These are phyloP conservation scores for Panaeolus papilionaceus DNA, from an alignment of 768 basidiomycete species.

Conservation along the genomic window DNA sequence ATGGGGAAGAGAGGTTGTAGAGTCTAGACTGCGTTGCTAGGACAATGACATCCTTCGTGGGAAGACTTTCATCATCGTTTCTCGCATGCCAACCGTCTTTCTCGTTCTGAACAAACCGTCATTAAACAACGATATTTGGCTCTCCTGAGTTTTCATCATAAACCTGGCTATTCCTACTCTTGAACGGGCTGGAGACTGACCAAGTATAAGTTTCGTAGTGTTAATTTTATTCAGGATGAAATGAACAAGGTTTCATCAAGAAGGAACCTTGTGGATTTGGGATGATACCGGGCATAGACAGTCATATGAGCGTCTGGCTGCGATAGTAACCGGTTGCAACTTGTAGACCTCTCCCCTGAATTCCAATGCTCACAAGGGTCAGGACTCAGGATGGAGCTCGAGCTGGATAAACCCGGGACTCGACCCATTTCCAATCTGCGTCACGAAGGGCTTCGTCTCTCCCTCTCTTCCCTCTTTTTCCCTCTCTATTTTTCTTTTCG, in stretches of 20 bases:
- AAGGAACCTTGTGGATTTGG: neutral
- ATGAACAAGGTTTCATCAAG: neutral
- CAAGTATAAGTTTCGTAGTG: no score
- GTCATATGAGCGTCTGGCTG: conserved; percentile 24
- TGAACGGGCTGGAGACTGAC: no score
- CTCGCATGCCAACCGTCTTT: no score
- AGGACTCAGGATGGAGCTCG: neutral
- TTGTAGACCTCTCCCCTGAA: neutral
- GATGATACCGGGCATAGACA: neutral
- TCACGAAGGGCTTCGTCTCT: neutral
- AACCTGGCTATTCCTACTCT: no score
- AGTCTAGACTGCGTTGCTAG: no score
- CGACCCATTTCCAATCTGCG: neutral
- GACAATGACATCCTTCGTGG: no score
- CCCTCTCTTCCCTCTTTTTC: neutral
- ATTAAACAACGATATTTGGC: no score
- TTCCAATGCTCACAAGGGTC: neutral
- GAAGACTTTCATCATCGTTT: no score
- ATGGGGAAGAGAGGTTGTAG: no score
- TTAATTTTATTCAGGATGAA: no score
- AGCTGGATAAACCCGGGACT: neutral
- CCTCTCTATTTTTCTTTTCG: neutral
- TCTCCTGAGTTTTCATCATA: no score
- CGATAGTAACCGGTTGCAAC: conserved; percentile 5
- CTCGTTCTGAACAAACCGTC: no score